Conservation (phyloP, 148 eudicot genomes). For the Rhododendron molle region DNA sequence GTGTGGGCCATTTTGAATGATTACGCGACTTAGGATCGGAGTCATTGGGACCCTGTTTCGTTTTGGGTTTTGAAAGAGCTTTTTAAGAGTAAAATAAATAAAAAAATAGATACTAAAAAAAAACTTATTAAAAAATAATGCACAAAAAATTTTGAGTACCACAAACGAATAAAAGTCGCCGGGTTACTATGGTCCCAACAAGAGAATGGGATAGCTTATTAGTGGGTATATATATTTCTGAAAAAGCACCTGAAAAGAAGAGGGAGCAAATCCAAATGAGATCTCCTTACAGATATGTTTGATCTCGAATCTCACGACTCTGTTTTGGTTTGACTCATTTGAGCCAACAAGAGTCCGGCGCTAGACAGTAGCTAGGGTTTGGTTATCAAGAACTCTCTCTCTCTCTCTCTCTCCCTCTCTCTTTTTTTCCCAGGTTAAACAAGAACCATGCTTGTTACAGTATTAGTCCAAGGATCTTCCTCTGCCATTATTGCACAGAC, state of each 20-base stretch:
- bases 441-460: too few relatives aligned
- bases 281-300: neutral
- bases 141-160: too few relatives aligned
- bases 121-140: too few relatives aligned
- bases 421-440: neutral
- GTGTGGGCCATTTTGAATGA: too few relatives aligned
- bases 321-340: neutral
- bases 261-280: conserved; percentile 6
- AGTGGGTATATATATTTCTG: neutral
- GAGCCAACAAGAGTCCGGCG: conserved; percentile 5
- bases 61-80: too few relatives aligned
- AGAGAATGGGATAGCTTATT: neutral
- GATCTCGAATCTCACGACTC: neutral
- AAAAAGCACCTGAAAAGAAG: conserved; percentile 1
- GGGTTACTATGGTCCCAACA: neutral
- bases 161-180: too few relatives aligned
- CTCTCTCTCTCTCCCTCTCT: too few relatives aligned
- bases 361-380: neutral
- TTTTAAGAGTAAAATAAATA: too few relatives aligned
- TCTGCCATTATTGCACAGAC: neutral
- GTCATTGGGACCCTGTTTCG: too few relatives aligned
- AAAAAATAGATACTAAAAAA: too few relatives aligned
- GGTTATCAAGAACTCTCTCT: neutral
- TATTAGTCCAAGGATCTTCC: neutral
- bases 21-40: too few relatives aligned